Conservation (phyloP, 441 rosid genomes). For the Theobroma grandiflorum region DNA sequence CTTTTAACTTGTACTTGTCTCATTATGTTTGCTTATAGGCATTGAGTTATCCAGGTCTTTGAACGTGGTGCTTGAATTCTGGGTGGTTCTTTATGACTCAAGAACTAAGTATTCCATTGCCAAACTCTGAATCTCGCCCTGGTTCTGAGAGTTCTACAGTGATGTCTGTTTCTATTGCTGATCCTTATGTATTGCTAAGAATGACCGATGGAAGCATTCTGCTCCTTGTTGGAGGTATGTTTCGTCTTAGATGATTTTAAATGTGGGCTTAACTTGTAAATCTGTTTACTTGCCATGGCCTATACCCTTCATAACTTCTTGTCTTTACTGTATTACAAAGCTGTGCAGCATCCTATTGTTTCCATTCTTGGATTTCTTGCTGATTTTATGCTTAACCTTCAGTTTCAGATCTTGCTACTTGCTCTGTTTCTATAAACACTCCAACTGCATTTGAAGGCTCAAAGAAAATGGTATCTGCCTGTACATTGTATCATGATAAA, state of each 20-base stretch:
- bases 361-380: constrained; percentile 13
- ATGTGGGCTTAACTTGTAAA: constrained; percentile 19
- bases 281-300: constrained; percentile 22
- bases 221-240: constrained; percentile 94
- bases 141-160: constrained; percentile 77
- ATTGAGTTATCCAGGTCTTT: constrained; percentile 93
- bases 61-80: constrained; percentile 96
- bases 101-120: constrained; percentile 78
- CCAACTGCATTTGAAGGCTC: constrained; percentile 75
- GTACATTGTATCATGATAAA: constrained; percentile 92
- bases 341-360: constrained; percentile 1
- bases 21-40: constrained; percentile 56
- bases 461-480: constrained; percentile 73
- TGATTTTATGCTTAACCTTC: constrained; percentile 39
- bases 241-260: constrained; percentile 27
- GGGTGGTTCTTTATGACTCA: constrained; percentile 98
- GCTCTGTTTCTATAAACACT: constrained; percentile 76
- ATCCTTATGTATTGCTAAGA: constrained; percentile 88
- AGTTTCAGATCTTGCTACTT: constrained; percentile 84
- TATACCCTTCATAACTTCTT: neutral
- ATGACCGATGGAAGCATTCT: constrained; percentile 93
- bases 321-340: constrained; percentile 9
- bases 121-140: constrained; percentile 74
- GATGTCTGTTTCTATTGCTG: constrained; percentile 89
- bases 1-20: constrained; percentile 12